Base-by-base conservation (phyloP, 192 early-diverging fungal genomes). In the Backusella psychrophila region DNA sequence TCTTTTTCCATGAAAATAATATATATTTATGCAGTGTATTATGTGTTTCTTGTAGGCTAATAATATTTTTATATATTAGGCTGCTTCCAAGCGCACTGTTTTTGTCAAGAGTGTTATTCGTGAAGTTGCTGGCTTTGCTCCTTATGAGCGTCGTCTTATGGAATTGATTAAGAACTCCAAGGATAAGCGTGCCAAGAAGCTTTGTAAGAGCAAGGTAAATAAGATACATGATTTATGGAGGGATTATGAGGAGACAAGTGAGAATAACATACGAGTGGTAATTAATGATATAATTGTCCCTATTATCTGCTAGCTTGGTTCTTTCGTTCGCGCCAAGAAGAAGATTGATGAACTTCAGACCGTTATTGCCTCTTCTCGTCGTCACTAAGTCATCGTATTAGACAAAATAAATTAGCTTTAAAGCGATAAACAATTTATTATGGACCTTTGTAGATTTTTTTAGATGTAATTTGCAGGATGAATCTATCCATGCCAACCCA, bases 91-190 rank as follows among this genome's bases (percentile, higher is more conserved):
- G 89, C 92, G 94, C 83, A 93, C 93, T 80, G 85, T 84, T 84
- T 97, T 98, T 85, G 96, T 98, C 77, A 93, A 94, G 82, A 92
- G 92, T 81, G 81, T 98, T 80, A 86, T 99, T 84, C 96, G 98
- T 80, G 98, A 99, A 86, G 96, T 99, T 53, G 91, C 88, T 82
- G 98, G 98, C 69, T 98, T 93, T 80, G 93, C 98, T 73, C 97
- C 98, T 71, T 99, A 99, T 85, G 97, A 99, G 90, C 92, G 92
- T 80, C 93, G 98, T 87, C 93, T 99, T 79, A 98, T 98, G 96
- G 98, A 99, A 92, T 91, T 99, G 93, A 88, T 99, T 84, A 97
- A 96, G 92, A 98, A 98, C 94, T 96, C 95, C 87, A 97, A 96
- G 87, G 98, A 99, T 87, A 99, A 99, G 96, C 93, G 98, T 94